Conservation (phyloP, 305 asterid species). For the Plantago coronopus region DNA sequence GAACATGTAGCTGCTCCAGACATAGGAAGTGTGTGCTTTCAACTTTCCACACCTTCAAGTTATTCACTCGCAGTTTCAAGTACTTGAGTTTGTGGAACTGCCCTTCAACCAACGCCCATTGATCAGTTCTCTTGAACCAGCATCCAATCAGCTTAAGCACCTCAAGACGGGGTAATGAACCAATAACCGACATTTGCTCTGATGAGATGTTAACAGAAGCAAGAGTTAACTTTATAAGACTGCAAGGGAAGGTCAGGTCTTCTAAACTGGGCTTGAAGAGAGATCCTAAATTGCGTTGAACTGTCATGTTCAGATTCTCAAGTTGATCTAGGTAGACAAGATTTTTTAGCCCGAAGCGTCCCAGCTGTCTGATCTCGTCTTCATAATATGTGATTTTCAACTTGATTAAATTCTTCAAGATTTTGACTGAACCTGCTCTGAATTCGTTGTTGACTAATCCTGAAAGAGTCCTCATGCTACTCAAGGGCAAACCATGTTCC, state of each 20-base stretch:
- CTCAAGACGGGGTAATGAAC: conserved; percentile 24
- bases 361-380: not conserved
- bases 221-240: conserved; percentile 27
- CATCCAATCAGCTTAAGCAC: conserved; percentile 34
- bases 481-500: not conserved
- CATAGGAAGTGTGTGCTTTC: no score
- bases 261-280: conserved; percentile 7
- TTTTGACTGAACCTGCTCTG: conserved; percentile 13
- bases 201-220: conserved; percentile 30
- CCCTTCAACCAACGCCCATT: not conserved
- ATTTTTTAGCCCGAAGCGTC: not conserved
- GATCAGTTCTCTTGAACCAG: not conserved
- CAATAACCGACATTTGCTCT: conserved; percentile 29
- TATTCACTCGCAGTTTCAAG: not conserved
- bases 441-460: conserved; percentile 16
- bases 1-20: no score
- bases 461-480: conserved; percentile 27
- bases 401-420: conserved; percentile 22
- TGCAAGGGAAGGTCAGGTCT: conserved; percentile 19
- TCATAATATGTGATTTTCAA: conserved; percentile 17
- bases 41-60: not conserved
- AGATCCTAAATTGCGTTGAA: conserved; percentile 21
- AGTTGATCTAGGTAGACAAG: conserved; percentile 22
- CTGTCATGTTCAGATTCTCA: conserved; percentile 21
- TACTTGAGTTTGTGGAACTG: no score